Conservation (phyloP, 345 rosid species). For the Garcia nutans region DNA sequence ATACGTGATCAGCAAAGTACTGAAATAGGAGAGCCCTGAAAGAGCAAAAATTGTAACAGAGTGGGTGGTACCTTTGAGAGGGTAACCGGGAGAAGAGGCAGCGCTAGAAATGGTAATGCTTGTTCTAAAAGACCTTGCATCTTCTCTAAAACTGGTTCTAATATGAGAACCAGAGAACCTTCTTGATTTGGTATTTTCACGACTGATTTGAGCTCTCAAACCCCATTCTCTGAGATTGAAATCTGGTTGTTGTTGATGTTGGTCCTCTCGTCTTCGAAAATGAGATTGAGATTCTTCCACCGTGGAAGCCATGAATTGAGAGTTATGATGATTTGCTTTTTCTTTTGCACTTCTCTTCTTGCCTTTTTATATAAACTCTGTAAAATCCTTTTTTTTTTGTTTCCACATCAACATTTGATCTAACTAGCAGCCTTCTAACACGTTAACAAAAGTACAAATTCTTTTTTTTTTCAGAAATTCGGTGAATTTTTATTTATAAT, state of each 20-base stretch:
- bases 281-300: constrained; percentile 33
- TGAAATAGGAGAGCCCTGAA: neutral
- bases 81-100: constrained; percentile 90
- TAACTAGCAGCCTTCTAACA: neutral
- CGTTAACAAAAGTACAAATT: neutral
- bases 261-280: constrained; percentile 24
- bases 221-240: constrained; percentile 57
- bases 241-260: constrained; percentile 29
- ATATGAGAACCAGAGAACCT: constrained; percentile 80
- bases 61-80: constrained; percentile 10
- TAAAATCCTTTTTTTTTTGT: neutral
- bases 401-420: neutral
- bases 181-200: constrained; percentile 51
- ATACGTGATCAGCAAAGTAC: no score
- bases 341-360: neutral
- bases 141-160: constrained; percentile 68
- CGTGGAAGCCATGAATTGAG: constrained; percentile 5
- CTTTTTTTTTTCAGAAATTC: no score
- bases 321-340: no score
- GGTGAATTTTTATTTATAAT: no score
- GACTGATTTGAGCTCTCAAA: constrained; percentile 45
- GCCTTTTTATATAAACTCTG: neutral
- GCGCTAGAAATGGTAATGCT: constrained; percentile 75
- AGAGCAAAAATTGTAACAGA: neutral
- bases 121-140: constrained; percentile 58